Evolutionary conservation across 306 rosid species (phyloP).

Genomic region (Cucurbita maxima): DNA sequence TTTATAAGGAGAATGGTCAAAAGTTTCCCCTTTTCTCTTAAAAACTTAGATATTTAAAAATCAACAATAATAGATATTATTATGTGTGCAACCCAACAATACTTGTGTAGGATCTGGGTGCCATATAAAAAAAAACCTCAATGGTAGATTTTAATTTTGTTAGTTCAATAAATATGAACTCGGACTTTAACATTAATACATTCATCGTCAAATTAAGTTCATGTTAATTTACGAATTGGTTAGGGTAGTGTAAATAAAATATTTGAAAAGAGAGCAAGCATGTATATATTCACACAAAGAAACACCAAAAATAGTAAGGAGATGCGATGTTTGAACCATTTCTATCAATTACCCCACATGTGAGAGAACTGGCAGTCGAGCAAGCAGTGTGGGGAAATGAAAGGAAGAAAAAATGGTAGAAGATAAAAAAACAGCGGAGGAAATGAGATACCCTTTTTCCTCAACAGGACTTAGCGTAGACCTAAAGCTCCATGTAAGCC

Average conservation of each 20-base stretch:
- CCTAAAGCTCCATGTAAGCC: conserved; percentile 1
- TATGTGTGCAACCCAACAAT: too few relatives aligned
- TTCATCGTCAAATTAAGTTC: too few relatives aligned
- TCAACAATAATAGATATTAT: background rate
- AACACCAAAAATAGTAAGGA: background rate
- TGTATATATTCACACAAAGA: background rate
- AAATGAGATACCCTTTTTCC: background rate
- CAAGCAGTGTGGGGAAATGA: background rate
- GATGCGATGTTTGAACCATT: background rate
- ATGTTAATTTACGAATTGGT: too few relatives aligned
- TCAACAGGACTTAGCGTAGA: background rate
- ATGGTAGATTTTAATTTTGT: too few relatives aligned
- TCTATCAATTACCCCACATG: background rate
- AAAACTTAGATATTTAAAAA: too few relatives aligned
- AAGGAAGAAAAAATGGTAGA: background rate
- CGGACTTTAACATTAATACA: too few relatives aligned
- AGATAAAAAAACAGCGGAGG: background rate
- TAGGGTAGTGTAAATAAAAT: too few relatives aligned
- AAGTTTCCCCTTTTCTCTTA: too few relatives aligned
- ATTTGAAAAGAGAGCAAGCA: background rate
- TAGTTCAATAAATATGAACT: too few relatives aligned
- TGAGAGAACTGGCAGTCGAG: background rate
- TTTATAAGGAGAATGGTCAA: too few relatives aligned
- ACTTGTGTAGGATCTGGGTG: too few relatives aligned
- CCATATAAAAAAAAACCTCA: too few relatives aligned